Percentiles rank a stretch among this genome's conserved stretches.
Evolutionary conservation across 306 rosid species (phyloP).

Genomic region (Rosa lucieae): DNA sequence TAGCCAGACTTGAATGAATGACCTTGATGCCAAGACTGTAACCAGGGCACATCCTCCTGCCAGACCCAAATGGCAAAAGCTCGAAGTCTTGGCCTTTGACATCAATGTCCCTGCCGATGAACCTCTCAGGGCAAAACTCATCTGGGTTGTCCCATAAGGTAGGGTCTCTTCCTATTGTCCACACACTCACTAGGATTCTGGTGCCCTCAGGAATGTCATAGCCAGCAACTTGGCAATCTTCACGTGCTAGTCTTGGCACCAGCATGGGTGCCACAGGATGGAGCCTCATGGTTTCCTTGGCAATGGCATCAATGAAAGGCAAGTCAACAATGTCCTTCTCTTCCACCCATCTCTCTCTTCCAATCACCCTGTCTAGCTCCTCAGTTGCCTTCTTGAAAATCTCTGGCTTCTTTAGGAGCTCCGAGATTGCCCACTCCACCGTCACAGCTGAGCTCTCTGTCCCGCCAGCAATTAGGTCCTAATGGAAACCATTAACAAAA

Average conservation of each 20-base stretch:
- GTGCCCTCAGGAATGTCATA: constrained; percentile 76
- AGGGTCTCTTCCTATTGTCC: constrained; percentile 74
- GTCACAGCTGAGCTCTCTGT: constrained; percentile 74
- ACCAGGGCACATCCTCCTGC: constrained; percentile 90
- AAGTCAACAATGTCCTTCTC: constrained; percentile 63
- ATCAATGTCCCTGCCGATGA: constrained; percentile 49
- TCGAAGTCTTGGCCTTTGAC: constrained; percentile 72
- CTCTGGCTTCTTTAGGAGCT: constrained; percentile 61
- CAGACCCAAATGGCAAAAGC: constrained; percentile 84
- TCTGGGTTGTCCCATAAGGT: constrained; percentile 61
- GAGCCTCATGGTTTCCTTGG: constrained; percentile 70
- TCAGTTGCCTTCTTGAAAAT: constrained; percentile 51
- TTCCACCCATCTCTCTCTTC: constrained; percentile 82
- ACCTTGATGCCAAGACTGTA: constrained; percentile 75
- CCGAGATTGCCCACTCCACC: constrained; percentile 78
- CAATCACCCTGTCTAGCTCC: constrained; percentile 67
- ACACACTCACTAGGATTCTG: constrained; percentile 44
- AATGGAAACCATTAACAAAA: not conserved
- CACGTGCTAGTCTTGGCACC: constrained; percentile 50
- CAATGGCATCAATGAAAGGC: constrained; percentile 54
- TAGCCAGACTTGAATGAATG: constrained; percentile 72
- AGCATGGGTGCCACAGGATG: constrained; percentile 89
- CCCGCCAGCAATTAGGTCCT: constrained; percentile 81
- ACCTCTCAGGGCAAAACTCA: constrained; percentile 70
- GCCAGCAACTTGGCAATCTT: constrained; percentile 47